Evolutionary conservation across 768 basidiomycete species (phyloP), one percentile per base, ranked within the genome.

Genomic region (Trametes cinnabarina): DNA sequence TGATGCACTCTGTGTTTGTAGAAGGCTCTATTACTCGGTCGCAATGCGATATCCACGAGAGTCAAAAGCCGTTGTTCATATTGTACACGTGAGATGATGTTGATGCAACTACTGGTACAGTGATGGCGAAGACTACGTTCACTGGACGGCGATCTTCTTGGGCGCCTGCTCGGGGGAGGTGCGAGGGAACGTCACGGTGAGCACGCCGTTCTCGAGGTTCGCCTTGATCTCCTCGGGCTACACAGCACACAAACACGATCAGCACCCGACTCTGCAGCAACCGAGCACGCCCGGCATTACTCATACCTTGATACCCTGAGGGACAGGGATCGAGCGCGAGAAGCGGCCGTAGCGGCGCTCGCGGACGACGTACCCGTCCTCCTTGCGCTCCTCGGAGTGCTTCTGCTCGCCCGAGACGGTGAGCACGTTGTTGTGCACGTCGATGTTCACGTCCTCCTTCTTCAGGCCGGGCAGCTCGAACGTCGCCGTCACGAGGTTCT

Each of bases 381-480:
- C 72, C 7, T 75, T 74, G 22, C 67, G 66, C 3, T 74, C 66
- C 0, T 65, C 43, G 1, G 74, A 70, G 3, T 64, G 43, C 11
- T 69, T 67, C 23, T 63, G 71, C 65, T 82, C 76, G 23, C 79
- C 81, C 8, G 78, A 77, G 40, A 85, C 70, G 2, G 72, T 79
- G 48, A 86, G 69, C 37, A 72, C 74, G 56, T 76, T 73, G 58
- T 80, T 74, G 39, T 76, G 74, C 19, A 82, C 66, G 49, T 82
- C 76, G 47, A 84, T 78, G 32, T 69, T 63, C 41, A 84, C 73
- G 48, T 76, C 72, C 41, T 80, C 76, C 51, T 80, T 79, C 51
- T 74, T 78, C 51, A 83, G 65, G 9, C 83, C 82, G 4, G 84
- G 83, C 1, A 83, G 68, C 63, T 84, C 85, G 55, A 85, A 81